Evolutionary conservation across 1,284 basidiomycete genomes (phyloP).

Genomic region (Taiwanofungus camphoratus): DNA sequence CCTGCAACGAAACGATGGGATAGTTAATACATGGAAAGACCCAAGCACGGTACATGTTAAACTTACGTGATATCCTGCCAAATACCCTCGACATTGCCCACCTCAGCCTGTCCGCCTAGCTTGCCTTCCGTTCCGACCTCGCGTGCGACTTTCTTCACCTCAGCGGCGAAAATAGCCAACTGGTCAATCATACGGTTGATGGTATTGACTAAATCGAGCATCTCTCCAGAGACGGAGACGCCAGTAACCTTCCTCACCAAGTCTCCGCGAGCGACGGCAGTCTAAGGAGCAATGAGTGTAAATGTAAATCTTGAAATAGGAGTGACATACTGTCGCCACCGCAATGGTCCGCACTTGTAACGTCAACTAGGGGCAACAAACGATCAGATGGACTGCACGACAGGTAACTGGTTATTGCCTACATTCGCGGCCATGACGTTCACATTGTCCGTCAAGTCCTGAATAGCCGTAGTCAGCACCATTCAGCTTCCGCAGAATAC

Average conservation of each 20-base stretch:
- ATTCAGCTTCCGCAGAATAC: slow-evolving; percentile 13
- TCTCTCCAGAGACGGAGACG: slow-evolving; percentile 93
- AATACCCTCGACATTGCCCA: slow-evolving; percentile 94
- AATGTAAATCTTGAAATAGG: slow-evolving; percentile 11
- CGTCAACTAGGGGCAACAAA: slow-evolving; percentile 59
- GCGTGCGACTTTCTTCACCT: slow-evolving; percentile 92
- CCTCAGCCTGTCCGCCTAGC: slow-evolving; percentile 95
- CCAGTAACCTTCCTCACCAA: slow-evolving; percentile 91
- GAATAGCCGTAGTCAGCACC: slow-evolving; percentile 1
- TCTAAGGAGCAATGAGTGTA: slow-evolving; percentile 36
- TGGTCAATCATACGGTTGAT: slow-evolving; percentile 98
- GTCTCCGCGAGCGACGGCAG: slow-evolving; percentile 92
- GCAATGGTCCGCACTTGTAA: slow-evolving; percentile 95
- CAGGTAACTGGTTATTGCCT: slow-evolving; percentile 23
- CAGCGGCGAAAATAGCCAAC: slow-evolving; percentile 88
- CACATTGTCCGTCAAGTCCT: slow-evolving; percentile 90
- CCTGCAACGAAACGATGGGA: slow-evolving; percentile 26
- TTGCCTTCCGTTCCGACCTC: slow-evolving; percentile 97
- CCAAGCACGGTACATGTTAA: background rate
- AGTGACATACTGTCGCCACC: slow-evolving; percentile 66
- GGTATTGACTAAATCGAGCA: slow-evolving; percentile 88
- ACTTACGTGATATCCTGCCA: slow-evolving; percentile 98
- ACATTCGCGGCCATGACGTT: slow-evolving; percentile 86
- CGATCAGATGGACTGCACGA: background rate
- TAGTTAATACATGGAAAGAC: background rate